Evolutionary conservation across 1,284 basidiomycete genomes (phyloP).

Genomic region (Ustilago xerochloae): DNA sequence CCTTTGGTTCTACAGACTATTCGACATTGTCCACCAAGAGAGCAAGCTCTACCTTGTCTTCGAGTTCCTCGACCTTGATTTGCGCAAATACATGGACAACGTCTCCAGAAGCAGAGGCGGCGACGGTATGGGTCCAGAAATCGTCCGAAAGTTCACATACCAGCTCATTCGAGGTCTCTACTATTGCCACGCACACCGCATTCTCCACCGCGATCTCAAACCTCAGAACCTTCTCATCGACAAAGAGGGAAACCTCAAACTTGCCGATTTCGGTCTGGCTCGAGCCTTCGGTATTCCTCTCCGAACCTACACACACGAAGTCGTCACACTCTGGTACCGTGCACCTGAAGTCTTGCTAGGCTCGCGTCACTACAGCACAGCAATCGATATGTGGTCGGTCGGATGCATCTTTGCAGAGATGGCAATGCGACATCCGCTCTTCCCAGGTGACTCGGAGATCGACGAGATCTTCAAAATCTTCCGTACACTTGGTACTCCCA

Average conservation of each 20-base stretch:
- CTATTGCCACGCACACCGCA: slow-evolving; percentile 95
- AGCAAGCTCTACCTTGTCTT: slow-evolving; percentile 97
- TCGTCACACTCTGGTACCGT: slow-evolving; percentile 96
- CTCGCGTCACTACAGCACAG: slow-evolving; percentile 91
- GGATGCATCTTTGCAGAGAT: slow-evolving; percentile 91
- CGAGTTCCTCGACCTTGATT: slow-evolving; percentile 91
- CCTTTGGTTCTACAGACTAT: slow-evolving; percentile 74
- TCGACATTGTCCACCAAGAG: slow-evolving; percentile 97
- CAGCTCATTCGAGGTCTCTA: slow-evolving; percentile 87
- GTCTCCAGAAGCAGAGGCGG: slow-evolving; percentile 65
- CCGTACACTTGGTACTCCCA: slow-evolving; percentile 82
- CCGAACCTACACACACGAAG: slow-evolving; percentile 97
- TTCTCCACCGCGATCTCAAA: slow-evolving; percentile 95
- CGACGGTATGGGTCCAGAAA: slow-evolving; percentile 76
- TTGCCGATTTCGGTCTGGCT: slow-evolving; percentile 96
- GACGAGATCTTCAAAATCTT: slow-evolving; percentile 99
- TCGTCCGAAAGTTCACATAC: slow-evolving; percentile 92
- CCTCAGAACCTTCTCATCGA: slow-evolving; percentile 97
- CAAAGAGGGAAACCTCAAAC: slow-evolving; percentile 71
- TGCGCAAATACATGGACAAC: slow-evolving; percentile 95
- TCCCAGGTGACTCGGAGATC: slow-evolving; percentile 98
- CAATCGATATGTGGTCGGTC: slow-evolving; percentile 98
- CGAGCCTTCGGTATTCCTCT: slow-evolving; percentile 97
- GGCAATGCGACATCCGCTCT: slow-evolving; percentile 89
- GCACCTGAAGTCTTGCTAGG: slow-evolving; percentile 96